These are phyloP conservation scores for Daldinia eschscholtzii DNA, from an alignment of 2,329 filamentous ascomycete genomes.

Conservation along the genomic window DNA sequence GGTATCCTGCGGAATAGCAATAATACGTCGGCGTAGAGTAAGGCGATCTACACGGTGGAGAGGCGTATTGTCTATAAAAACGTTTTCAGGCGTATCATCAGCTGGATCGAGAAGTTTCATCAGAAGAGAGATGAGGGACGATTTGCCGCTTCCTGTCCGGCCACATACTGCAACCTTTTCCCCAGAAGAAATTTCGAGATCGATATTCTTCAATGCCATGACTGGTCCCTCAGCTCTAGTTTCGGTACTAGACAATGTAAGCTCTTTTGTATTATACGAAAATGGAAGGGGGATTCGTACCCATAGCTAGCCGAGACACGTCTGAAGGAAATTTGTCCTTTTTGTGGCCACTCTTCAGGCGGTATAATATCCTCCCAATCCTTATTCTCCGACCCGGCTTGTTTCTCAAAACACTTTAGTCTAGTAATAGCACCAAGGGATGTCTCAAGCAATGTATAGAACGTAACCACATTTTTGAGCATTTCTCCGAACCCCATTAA, in stretches of 20 bases:
- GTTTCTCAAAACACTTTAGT: conserved; percentile 47
- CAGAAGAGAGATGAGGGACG: conserved; percentile 56
- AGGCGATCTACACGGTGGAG: conserved; percentile 52
- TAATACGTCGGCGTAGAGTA: conserved; percentile 55
- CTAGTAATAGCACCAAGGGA: conserved; percentile 53
- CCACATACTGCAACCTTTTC: conserved; percentile 54
- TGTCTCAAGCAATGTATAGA: conserved; percentile 51
- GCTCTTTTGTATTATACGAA: neutral
- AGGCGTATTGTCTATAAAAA: conserved; percentile 53
- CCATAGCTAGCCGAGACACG: conserved; percentile 49
- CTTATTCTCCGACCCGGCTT: conserved; percentile 43
- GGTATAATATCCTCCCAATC: conserved; percentile 46
- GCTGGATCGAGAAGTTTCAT: conserved; percentile 56
- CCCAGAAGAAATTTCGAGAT: conserved; percentile 48
- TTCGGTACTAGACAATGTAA: conserved; percentile 21
- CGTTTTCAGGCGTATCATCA: conserved; percentile 40
- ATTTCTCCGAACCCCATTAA: conserved; percentile 50
- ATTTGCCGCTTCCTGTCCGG: conserved; percentile 57
- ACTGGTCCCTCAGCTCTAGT: conserved; percentile 15
- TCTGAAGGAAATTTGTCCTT: conserved; percentile 45
- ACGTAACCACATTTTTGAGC: conserved; percentile 49
- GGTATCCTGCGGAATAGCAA: conserved; percentile 59
- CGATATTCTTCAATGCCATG: conserved; percentile 50
- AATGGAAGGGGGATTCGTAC: conserved; percentile 22
- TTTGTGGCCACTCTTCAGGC: conserved; percentile 49